Evolutionary conservation across 441 rosid genomes (phyloP), one percentile per base, ranked within the genome.

Genomic region (Raphanus hybrid): DNA sequence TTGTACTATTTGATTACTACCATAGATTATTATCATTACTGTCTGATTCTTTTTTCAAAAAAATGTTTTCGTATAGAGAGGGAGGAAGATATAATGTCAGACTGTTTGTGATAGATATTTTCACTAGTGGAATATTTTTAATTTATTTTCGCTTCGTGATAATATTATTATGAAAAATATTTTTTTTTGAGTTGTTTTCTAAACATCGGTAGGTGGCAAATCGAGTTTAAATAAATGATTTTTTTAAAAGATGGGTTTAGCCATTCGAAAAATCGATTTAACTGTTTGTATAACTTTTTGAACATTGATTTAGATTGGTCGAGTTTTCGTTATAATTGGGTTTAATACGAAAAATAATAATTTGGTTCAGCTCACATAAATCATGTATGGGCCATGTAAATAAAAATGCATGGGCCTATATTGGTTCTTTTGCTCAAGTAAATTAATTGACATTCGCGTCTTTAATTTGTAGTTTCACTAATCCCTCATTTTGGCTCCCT

Each of bases 61-160:
- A 3, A 43, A 43, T 10, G 62, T 62, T 62, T 60, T 55, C 75
- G 67, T 78, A 78, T 73, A 69, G 66, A 78, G 73, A 70, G 23
- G 34, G 12, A 69, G 52, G 11, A 43, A 43, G 52, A 43, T 43
- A 11, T 48, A 14, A 52, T 68, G 55, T 63, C 45, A 67, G 54
- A 65, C 75, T 34, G 45, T 45, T 65, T 71, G 63, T 66, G 64
- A 73, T 68, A 41, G 60, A 76, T 29, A 11, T 11, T 50, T 78
- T 78, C 73, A 66, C 66, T 63, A 29, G 57, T 66, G 68, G 32
- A 70, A 29, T 29, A 59, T 43, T 64, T 63, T 10, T 11, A 10
- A 10, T 10, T 54, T 8, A 3, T 4, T 7, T 14, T 58, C 57
- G 45, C 34, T 65, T 71, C 59, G 59, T 76, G 70, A 69, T 41